Base-by-base conservation (phyloP, 257 asterid genomes). In the Plantago elongata region DNA sequence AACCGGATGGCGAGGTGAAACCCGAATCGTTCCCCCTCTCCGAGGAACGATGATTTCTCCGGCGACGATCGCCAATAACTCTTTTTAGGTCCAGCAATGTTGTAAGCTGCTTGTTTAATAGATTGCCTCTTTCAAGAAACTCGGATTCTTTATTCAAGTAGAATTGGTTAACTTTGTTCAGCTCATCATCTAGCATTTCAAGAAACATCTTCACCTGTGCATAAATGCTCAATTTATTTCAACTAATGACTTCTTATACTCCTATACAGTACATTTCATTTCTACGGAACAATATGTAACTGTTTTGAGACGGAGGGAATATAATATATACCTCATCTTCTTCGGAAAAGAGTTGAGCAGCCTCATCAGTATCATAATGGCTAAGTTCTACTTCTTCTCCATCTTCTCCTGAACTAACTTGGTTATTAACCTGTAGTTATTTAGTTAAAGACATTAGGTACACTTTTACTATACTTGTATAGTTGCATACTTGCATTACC, bases 61-160 rank as follows among this genome's bases (percentile, higher is more conserved):
- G 77, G 68, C 84, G 84, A 69, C 82, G 82, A 0, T 89, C 81
- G 8, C 81, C 87, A 3, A 86, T 64, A 37, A 89, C 71, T 14
- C 70, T 82, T 78, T 89, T 93, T 56, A 83, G 87, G 68, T 89
- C 94, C 49, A 81, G 47, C 70, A 93, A 57, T 57, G 85, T 87
- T 13, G 78, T 85, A 13, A 93, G 92, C 63, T 93, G 99, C 63
- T 79, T 89, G 17, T 78, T 87, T 11, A 93, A 61, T 44, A 68
- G 57, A 3, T 87, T 90, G 2, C 94, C 99, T 67, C 96, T 87
- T 54, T 89, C 92, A 5, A 89, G 74, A 64, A 89, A 89, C 59
- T 93, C 99, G 1, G 57, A 58, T 51, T 93, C 99, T 75, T 83
- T 93, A 5, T 69, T 76, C 60, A 59, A 68, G 70, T 87, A 89